Evolutionary conservation across 441 rosid species (phyloP).

Genomic region (Macaranga tanarius): DNA sequence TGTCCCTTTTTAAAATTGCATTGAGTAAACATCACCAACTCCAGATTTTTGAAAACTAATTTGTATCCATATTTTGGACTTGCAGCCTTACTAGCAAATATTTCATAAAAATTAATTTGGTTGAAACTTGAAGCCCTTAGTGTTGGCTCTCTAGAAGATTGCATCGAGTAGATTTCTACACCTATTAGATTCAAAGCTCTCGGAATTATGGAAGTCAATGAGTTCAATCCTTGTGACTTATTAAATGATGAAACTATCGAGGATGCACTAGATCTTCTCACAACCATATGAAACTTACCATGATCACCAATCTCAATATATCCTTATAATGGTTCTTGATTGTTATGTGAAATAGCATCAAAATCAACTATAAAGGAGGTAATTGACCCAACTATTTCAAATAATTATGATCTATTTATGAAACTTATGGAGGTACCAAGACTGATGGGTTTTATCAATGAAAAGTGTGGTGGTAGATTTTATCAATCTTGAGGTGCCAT

Average conservation of each 20-base stretch:
- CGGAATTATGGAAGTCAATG: conserved; percentile 63
- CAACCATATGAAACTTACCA: conserved; percentile 74
- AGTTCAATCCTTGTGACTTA: conserved; percentile 64
- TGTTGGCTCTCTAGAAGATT: conserved; percentile 77
- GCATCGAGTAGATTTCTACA: conserved; percentile 79
- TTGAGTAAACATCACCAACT: conserved; percentile 60
- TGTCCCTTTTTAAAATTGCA: conserved; percentile 73
- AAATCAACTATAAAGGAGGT: conserved; percentile 77
- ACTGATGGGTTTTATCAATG: too few species aligned
- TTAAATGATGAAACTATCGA: conserved; percentile 79
- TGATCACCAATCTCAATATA: conserved; percentile 83
- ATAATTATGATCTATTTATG: too few species aligned
- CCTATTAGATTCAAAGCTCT: conserved; percentile 79
- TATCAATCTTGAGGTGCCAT: too few species aligned
- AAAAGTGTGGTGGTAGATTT: too few species aligned
- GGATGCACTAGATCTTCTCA: conserved; percentile 58
- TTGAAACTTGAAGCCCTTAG: conserved; percentile 90
- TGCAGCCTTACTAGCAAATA: conserved; percentile 72
- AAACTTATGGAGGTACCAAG: too few species aligned
- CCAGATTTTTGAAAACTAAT: conserved; percentile 42
- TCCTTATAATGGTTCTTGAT: conserved; percentile 64
- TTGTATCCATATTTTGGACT: conserved; percentile 80
- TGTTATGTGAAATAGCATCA: conserved; percentile 69
- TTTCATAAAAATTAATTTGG: conserved; percentile 75
- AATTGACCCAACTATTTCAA: conserved; percentile 67